Evolutionary conservation across 148 eudicot genomes (phyloP), one percentile per base, ranked within the genome.

Genomic region (Chenopodium berlandieri): DNA sequence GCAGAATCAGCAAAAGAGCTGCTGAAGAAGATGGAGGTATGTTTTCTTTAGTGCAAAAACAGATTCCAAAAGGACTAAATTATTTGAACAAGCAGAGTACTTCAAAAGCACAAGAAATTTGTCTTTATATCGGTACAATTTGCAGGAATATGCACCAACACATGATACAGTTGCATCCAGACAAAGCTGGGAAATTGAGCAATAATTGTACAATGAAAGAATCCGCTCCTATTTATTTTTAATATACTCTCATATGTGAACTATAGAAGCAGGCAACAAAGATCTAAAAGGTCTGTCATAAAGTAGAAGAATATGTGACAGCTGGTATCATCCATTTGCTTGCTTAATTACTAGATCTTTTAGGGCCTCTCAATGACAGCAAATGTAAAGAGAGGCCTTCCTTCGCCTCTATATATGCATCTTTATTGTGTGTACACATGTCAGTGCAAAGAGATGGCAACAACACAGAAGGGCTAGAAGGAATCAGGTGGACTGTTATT

Each of bases 11-110:
- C 94, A 76, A 80, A 86, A 75, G 92, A 91, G 50, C 85, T 92
- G 71, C 85, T 92, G 83, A 84, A 79, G 74, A 91, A 91, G 87
- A 86, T 92, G 92, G 97, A 92, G 94, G 97, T 92, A 86, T 27
- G 34, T 30, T 73, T 60, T 46, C 25, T 19, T 60, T 44, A 11
- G n/a, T 10, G 31, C 22, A 48, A 34, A 79, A 11, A 40, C 19
- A 32, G 19, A 54, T 5, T 9, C 50, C 27, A 46, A 7, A 44
- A 64, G 7, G 63, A 20, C 63, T 62, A 30, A 23, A 62, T 85
- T 69, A 78, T 85, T 81, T 84, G 82, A 81, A 62, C 72, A 1
- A 67, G 30, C 23, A 52, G 78, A 73, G 47, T 66, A 78, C 22
- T 47, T 30, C 22, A 73, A 77, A 71, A 81, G 77, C 63, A 23